Evolutionary conservation across 2,329 filamentous ascomycete genomes (phyloP), one percentile per base, ranked within the genome.

Genomic region (Xylogone sp.): DNA sequence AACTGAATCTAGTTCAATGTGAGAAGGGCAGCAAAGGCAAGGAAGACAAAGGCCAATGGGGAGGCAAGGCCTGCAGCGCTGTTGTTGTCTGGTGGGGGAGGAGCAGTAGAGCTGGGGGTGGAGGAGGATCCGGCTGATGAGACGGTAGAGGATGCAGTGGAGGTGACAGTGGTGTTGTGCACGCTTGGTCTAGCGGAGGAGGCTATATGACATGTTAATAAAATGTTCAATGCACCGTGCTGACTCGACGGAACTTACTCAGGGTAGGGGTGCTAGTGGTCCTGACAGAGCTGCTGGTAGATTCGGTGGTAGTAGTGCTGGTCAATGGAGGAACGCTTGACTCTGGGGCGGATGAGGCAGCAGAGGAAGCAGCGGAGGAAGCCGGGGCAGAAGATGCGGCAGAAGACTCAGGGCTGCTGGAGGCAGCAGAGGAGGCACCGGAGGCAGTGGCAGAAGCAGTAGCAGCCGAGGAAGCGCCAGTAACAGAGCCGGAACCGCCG

Each of bases 11-110:
- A 65, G 57, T 65, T 62, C 48, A 65, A 53, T 27, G 51, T 59
- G 24, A 63, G 43, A 31, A 66, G 46, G n/a, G 63, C 62, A 18
- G 60, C 61, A 49, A 66, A 46, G 20, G 59, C 59, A 27, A 65
- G 48, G 59, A 63, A 56, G 47, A 65, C 56, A 21, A 66, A 51
- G n/a, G 62, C 63, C 7, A 66, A 54, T 45, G 62, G 62, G 22
- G 57, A 60, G 27, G 62, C 56, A 27, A 65, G 21, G 27, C 56
- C 55, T 22, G 53, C 31, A 1, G 60, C 63, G 7, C 54, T 51
- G 53, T 52, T 59, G 21, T 29, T 21, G 18, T 27, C 24, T 27
- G 24, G 24, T 43, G 53, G 43, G 49, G 42, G 53, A 27, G 56
- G 53, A 21, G 50, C 45, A 3, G 48, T 49, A 24, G 48, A 52